Percentiles rank a stretch among this genome's conserved stretches.
phyloP scores from a whole-genome alignment of 371 early-diverging fungal species.

The Mortierella polycephala region DNA sequence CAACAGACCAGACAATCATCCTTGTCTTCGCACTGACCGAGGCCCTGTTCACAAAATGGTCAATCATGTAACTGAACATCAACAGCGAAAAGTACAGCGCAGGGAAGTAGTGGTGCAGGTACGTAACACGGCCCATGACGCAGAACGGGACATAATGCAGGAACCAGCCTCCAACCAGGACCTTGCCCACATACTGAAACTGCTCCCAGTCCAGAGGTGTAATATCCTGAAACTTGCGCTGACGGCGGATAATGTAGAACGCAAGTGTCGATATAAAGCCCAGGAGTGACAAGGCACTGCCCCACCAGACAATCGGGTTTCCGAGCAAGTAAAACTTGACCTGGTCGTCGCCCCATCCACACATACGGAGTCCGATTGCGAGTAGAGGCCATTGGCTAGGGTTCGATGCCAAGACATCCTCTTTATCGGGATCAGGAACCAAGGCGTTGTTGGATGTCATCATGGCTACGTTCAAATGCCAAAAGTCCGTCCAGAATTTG shows the following conservation, averaged over 20 bases:
- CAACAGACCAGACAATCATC: conserved; percentile 58
- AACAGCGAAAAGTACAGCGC: conserved; percentile 96
- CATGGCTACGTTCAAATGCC: conserved; percentile 98
- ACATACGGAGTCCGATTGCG: conserved; percentile 95
- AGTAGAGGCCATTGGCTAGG: conserved; percentile 97
- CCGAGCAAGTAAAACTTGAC: conserved; percentile 97
- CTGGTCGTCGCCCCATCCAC: conserved; percentile 92
- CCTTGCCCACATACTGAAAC: conserved; percentile 76
- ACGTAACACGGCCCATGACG: conserved; percentile 97
- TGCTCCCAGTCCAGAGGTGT: conserved; percentile 74
- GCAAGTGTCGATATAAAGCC: conserved; percentile 58
- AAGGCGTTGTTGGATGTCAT: conserved; percentile 98
- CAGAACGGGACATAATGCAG: conserved; percentile 98
- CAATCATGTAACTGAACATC: conserved; percentile 76
- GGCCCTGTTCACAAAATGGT: conserved; percentile 65
- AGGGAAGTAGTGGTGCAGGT: conserved; percentile 99
- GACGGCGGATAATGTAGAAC: conserved; percentile 74
- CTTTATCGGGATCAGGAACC: conserved; percentile 96
- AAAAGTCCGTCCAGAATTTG: conserved; percentile 87
- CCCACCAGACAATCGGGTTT: conserved; percentile 98
- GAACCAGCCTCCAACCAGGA: conserved; percentile 91
- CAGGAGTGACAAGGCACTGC: conserved; percentile 74
- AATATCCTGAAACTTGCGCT: conserved; percentile 77
- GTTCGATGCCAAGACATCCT: conserved; percentile 87
- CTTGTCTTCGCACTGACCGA: conserved; percentile 34